Percentiles rank a stretch among this genome's conserved stretches.
phyloP scores from a whole-genome alignment of 441 rosid genomes.

The Pelargonium australe region DNA sequence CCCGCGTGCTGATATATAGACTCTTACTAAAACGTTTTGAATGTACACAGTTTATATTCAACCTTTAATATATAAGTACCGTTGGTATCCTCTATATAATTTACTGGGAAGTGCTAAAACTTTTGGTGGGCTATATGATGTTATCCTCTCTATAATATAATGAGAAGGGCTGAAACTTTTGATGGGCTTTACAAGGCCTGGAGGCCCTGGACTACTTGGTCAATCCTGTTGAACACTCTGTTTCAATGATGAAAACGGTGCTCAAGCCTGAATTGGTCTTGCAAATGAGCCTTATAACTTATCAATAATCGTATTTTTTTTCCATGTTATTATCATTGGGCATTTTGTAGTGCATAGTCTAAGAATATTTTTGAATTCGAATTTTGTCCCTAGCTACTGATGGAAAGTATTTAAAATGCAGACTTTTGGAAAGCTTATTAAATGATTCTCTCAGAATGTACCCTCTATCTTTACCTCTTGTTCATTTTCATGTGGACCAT shows the following conservation, averaged over 20 bases:
- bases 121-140: not conserved
- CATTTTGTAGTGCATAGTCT: not conserved
- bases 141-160: not conserved
- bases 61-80: slow-evolving; percentile 4
- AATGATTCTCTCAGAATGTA: slow-evolving; percentile 41
- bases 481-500: slow-evolving; percentile 44
- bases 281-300: not conserved
- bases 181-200: not conserved
- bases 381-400: slow-evolving; percentile 17
- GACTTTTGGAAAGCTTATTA: slow-evolving; percentile 73
- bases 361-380: not conserved
- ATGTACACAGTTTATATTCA: slow-evolving; percentile 5
- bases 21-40: no score
- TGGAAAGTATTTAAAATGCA: slow-evolving; percentile 33
- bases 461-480: slow-evolving; percentile 61
- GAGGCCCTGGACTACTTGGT: not conserved
- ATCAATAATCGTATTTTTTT: not conserved
- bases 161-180: slow-evolving; percentile 1
- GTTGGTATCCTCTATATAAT: not conserved
- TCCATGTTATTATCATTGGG: not conserved
- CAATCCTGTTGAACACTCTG: not conserved
- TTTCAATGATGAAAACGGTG: not conserved
- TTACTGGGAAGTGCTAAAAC: not conserved
- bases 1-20: no score
- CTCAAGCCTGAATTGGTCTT: not conserved